Evolutionary conservation across 176 grass and related monocot genomes (phyloP).

Genomic region (Carex pumila): DNA sequence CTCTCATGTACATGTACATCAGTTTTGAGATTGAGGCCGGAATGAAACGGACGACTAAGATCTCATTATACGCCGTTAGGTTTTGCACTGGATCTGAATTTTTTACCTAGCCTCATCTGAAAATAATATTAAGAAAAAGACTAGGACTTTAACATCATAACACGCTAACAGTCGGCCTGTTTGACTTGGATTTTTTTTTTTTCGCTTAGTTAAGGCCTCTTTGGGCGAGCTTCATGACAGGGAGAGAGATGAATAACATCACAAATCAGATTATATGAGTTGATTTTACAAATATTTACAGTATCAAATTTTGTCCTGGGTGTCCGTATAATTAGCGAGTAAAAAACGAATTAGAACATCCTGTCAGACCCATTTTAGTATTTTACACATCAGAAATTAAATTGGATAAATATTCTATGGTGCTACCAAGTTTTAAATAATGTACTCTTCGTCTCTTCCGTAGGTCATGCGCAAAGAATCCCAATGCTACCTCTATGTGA

Average conservation of each 20-base stretch:
- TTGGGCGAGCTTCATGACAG: not conserved
- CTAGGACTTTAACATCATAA: not conserved
- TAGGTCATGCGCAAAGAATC: not conserved
- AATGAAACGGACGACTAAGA: too few species aligned
- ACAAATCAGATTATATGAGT: not conserved
- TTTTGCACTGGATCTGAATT: too few species aligned
- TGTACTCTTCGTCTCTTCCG: not conserved
- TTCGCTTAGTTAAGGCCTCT: too few species aligned
- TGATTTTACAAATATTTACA: not conserved
- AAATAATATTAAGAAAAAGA: not conserved
- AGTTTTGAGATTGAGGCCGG: too few species aligned
- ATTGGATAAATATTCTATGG: not conserved
- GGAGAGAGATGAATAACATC: slow-evolving; percentile 7
- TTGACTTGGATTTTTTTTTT: too few species aligned
- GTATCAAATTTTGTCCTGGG: not conserved
- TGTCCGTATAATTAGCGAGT: not conserved
- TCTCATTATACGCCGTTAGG: too few species aligned
- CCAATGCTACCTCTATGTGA: not conserved
- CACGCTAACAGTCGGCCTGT: not conserved
- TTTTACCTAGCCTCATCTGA: not conserved
- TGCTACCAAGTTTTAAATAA: not conserved
- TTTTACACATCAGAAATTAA: not conserved
- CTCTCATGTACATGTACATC: too few species aligned
- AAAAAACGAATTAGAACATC: not conserved
- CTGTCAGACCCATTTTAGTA: not conserved